These are phyloP conservation scores for Hansenula sp. DNA, from an alignment of 1,139 yeast species.

Conservation along the genomic window DNA sequence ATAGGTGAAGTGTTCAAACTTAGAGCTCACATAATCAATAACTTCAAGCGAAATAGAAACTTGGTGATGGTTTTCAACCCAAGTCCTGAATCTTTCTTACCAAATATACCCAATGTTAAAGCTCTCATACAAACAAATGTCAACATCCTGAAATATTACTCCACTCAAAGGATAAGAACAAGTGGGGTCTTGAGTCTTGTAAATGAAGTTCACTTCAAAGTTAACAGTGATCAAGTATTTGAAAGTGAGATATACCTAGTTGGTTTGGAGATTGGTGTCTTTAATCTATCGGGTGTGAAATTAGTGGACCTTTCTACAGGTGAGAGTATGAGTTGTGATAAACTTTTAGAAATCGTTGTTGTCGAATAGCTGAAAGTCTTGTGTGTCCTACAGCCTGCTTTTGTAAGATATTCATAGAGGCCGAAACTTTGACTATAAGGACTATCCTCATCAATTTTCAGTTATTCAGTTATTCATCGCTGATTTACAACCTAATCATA, in stretches of 20 bases:
- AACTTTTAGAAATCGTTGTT: conserved; percentile 66
- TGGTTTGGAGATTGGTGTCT: conserved; percentile 64
- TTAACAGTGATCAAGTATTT: conserved; percentile 62
- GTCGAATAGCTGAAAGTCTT: conserved; percentile 16
- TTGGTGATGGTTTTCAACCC: conserved; percentile 27
- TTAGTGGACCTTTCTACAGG: conserved; percentile 62
- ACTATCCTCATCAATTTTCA: too few relatives aligned
- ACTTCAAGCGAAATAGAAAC: conserved; percentile 41
- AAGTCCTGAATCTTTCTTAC: conserved; percentile 28
- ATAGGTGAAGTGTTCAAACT: conserved; percentile 61
- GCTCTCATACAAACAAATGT: conserved; percentile 16
- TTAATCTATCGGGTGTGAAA: conserved; percentile 59
- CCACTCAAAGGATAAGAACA: conserved; percentile 32
- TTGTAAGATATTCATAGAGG: too few relatives aligned
- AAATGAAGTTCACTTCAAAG: conserved; percentile 50
- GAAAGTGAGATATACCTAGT: conserved; percentile 60
- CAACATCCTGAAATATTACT: conserved; percentile 29
- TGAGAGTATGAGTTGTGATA: conserved; percentile 70
- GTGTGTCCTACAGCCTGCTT: too few relatives aligned
- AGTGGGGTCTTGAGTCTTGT: conserved; percentile 55
- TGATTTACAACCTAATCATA: too few relatives aligned
- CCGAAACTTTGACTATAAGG: too few relatives aligned
- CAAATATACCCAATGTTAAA: conserved; percentile 25
- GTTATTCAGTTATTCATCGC: too few relatives aligned
- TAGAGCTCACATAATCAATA: conserved; percentile 66